Conservation (phyloP, 179 eudicot species). For the Beta lomatogona region DNA sequence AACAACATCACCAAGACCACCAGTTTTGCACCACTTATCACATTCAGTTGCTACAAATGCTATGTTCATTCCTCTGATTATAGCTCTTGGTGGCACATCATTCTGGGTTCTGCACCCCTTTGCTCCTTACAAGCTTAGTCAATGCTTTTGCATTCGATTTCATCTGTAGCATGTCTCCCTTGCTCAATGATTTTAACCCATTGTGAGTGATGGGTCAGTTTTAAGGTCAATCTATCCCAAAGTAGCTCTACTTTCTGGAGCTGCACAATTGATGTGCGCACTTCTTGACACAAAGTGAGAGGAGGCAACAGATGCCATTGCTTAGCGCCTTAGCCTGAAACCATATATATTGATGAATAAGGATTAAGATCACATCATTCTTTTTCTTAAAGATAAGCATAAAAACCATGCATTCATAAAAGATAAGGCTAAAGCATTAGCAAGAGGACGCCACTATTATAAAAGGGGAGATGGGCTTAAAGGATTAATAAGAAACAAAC, state of each 20-base stretch:
- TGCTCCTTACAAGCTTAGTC: conserved; percentile 3
- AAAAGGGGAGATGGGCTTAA: neutral
- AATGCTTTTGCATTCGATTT: conserved; percentile 6
- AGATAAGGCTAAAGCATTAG: neutral
- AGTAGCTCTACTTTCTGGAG: neutral
- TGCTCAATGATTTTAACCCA: conserved; percentile 21
- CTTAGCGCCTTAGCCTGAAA: conserved; percentile 5
- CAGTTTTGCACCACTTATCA: conserved; percentile 88
- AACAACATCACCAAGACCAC: conserved; percentile 90
- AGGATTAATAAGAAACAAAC: neutral
- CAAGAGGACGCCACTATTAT: neutral
- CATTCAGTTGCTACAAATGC: conserved; percentile 64
- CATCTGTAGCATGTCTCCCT: conserved; percentile 9
- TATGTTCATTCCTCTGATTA: conserved; percentile 52
- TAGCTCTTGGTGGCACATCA: conserved; percentile 7
- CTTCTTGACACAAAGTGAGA: conserved; percentile 16
- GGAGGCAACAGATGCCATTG: conserved; percentile 22
- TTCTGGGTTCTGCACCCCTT: conserved; percentile 1
- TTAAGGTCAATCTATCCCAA: conserved; percentile 9
- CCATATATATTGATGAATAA: neutral
- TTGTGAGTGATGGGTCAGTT: conserved; percentile 5
- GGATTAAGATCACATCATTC: neutral
- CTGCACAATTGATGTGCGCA: conserved; percentile 2
- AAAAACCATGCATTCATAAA: neutral
- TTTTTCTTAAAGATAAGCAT: neutral